These are phyloP conservation scores for Plectosphaerella sp. DNA, from an alignment of 2,329 filamentous ascomycete genomes.

Conservation along the genomic window DNA sequence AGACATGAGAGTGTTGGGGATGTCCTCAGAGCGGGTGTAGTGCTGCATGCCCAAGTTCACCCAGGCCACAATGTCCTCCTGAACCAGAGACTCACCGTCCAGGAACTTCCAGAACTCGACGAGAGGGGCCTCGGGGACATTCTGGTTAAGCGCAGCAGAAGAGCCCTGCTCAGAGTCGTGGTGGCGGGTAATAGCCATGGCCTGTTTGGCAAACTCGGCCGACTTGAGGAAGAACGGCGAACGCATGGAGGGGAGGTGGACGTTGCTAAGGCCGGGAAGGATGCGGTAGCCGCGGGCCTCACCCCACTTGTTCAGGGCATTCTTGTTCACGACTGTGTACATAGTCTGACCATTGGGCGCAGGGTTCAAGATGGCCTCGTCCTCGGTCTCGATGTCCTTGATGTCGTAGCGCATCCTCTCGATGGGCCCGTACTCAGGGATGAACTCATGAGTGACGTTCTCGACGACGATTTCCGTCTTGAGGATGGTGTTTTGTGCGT, in stretches of 20 bases:
- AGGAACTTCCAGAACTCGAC: constrained; percentile 43
- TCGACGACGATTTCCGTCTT: constrained; percentile 21
- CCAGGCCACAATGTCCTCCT: constrained; percentile 38
- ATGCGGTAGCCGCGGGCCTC: constrained; percentile 37
- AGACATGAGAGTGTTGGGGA: constrained; percentile 27
- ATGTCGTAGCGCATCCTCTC: constrained; percentile 24
- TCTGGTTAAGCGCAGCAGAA: constrained; percentile 32
- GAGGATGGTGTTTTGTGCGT: constrained; percentile 18
- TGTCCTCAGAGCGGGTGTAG: constrained; percentile 34
- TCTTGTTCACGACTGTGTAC: constrained; percentile 32
- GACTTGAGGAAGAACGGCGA: constrained; percentile 29
- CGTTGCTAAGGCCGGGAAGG: constrained; percentile 25
- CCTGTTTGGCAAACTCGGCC: constrained; percentile 33
- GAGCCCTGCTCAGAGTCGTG: constrained; percentile 38
- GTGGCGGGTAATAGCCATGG: constrained; percentile 35
- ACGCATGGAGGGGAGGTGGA: constrained; percentile 28
- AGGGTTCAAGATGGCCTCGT: constrained; percentile 22
- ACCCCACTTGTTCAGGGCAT: constrained; percentile 32
- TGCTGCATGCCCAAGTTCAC: constrained; percentile 50
- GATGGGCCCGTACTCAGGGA: constrained; percentile 23
- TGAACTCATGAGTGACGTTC: constrained; percentile 21
- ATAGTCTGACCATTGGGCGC: constrained; percentile 29
- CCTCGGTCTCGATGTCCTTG: constrained; percentile 19
- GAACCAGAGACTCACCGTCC: constrained; percentile 28
- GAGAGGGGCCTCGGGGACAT: constrained; percentile 32